Evolutionary conservation across 768 basidiomycete species (phyloP).

Genomic region (Paxillus rubicundulus): DNA sequence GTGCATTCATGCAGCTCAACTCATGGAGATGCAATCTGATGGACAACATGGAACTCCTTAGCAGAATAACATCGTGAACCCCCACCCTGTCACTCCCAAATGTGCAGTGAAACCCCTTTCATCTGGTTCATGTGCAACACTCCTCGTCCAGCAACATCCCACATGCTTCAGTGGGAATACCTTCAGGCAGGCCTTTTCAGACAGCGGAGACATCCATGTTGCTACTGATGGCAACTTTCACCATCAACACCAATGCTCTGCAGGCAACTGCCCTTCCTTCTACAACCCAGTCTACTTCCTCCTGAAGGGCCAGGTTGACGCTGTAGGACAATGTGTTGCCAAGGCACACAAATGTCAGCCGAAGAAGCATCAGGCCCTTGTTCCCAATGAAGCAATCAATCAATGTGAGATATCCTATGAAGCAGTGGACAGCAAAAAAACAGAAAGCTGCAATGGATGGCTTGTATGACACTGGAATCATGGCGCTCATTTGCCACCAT

Average conservation of each 20-base stretch:
- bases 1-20: not conserved
- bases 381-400: slow-evolving; percentile 36
- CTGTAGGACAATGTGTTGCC: slow-evolving; percentile 27
- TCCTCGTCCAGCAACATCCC: slow-evolving; percentile 24
- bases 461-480: slow-evolving; percentile 35
- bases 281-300: slow-evolving; percentile 34
- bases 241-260: slow-evolving; percentile 32
- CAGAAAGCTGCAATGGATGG: slow-evolving; percentile 20
- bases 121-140: not conserved
- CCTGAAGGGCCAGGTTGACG: slow-evolving; percentile 33
- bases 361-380: slow-evolving; percentile 5
- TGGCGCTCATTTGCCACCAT: slow-evolving; percentile 39
- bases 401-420: slow-evolving; percentile 32
- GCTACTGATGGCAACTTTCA: slow-evolving; percentile 40
- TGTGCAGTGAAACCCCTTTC: not conserved
- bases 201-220: slow-evolving; percentile 38
- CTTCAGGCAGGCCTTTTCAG: slow-evolving; percentile 6
- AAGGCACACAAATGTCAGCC: slow-evolving; percentile 15
- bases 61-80: not conserved
- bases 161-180: slow-evolving; percentile 25
- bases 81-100: not conserved
- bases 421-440: slow-evolving; percentile 33
- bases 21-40: not conserved
- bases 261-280: slow-evolving; percentile 33
- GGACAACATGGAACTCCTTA: not conserved